Conservation (phyloP, 2,329 filamentous ascomycete genomes). For the Pseudopyrenochaeta lycopersici region DNA sequence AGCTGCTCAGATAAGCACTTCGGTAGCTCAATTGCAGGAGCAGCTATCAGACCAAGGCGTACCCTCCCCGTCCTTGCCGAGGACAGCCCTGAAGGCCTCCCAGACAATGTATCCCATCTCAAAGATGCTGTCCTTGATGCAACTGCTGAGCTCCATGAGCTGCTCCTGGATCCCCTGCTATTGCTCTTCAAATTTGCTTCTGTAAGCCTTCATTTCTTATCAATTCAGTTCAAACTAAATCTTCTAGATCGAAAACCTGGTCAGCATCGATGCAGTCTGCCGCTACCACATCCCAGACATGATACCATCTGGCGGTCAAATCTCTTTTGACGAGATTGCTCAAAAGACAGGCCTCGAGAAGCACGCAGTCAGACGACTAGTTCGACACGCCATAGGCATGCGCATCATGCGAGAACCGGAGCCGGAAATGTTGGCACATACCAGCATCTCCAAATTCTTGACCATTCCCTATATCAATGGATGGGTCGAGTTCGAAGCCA, state of each 20-base stretch:
- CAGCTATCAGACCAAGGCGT: conserved; percentile 17
- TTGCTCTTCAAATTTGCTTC: conserved; percentile 19
- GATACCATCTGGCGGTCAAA: conserved; percentile 15
- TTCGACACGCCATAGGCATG: conserved; percentile 19
- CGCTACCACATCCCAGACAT: conserved; percentile 20
- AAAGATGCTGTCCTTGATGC: conserved; percentile 20
- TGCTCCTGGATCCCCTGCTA: conserved; percentile 18
- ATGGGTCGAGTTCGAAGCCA: conserved; percentile 12
- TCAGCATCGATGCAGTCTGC: conserved; percentile 11
- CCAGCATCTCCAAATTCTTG: conserved; percentile 20
- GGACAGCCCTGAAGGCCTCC: conserved; percentile 3
- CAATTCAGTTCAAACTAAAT: background rate
- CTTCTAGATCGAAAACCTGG: conserved; percentile 13
- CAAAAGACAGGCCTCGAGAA: conserved; percentile 16
- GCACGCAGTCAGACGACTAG: conserved; percentile 13
- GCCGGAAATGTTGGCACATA: conserved; percentile 14
- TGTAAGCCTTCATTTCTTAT: conserved; percentile 1
- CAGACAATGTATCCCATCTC: conserved; percentile 8
- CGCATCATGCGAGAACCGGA: conserved; percentile 20
- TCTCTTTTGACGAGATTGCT: conserved; percentile 17
- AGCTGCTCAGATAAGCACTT: conserved; percentile 19
- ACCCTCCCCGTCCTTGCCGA: conserved; percentile 19
- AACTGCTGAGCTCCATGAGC: conserved; percentile 21
- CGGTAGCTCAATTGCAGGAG: conserved; percentile 17
- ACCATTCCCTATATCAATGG: conserved; percentile 17